Base-by-base conservation (phyloP, 2,329 filamentous ascomycete genomes). In the Epichloe glyceriae region DNA sequence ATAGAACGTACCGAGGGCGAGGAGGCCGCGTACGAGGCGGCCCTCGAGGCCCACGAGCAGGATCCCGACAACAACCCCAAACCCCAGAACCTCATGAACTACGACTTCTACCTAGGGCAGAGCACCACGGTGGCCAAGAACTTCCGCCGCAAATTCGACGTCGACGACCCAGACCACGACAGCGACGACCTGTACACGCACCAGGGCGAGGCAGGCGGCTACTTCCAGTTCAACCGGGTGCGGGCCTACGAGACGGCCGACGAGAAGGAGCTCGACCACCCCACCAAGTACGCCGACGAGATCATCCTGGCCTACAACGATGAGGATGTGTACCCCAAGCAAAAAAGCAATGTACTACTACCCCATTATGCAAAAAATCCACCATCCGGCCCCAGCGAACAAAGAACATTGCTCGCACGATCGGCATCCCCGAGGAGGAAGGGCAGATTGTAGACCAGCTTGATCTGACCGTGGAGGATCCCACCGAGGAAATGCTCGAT, bases 321-420 rank as follows among this genome's bases (percentile, higher is more conserved):
- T 54, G 75, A 76, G 54, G 73, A 65, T 22, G 59, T 66, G 46
- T 71, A 74, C 54, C 72, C 73, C 47, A 65, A 68, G 51, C 73
- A 78, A 55, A 79, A 79, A 78, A 62, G 81, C 74, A 6, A 78
- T 75, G 12, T 84, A 82, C 64, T 85, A 84, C 65, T 85, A 85
- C 58, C 82, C 82, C 4, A 73, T 85, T 55, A 77, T 85, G 67
- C 80, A 84, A 64, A 64, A 76, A 79, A 50, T 78, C 74, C 45
- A 72, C 73, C 20, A 78, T 85, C 58, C 73, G 79, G 43, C 79
- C 79, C 33, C 80, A 82, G 64, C 74, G 81, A 52, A 76, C 73
- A 54, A 82, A 79, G 70, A 80, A 80, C 60, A 81, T 83, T 56
- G 73, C 77, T 44, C 74, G 76, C 45, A 76, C 70, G 34, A 68